Percentiles rank a stretch among this genome's conserved stretches.
These are phyloP conservation scores for Chlamydomonas sphaeroides DNA, from an alignment of 139 green algal genomes.

Conservation along the genomic window DNA sequence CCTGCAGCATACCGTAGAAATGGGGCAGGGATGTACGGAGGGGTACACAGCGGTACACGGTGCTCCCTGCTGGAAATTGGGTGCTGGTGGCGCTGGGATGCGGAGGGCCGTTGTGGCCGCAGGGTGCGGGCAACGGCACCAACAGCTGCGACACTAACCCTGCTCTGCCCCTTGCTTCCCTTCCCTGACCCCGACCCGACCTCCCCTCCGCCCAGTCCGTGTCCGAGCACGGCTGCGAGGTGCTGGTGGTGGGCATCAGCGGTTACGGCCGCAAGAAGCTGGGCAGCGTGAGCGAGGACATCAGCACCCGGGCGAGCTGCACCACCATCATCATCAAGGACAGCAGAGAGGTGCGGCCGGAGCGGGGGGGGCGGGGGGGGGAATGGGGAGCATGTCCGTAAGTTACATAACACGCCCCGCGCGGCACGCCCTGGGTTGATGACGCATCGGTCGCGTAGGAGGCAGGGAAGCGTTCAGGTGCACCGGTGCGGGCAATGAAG, in stretches of 20 bases:
- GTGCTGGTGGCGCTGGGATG: too few relatives aligned
- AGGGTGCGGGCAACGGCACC: too few relatives aligned
- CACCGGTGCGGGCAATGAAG: too few relatives aligned
- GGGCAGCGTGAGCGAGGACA: constrained; percentile 59
- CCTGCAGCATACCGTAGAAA: too few relatives aligned
- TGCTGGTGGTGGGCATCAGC: constrained; percentile 56
- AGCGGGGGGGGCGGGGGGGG: not conserved
- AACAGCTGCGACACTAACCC: constrained; percentile 27
- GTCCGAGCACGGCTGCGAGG: constrained; percentile 28
- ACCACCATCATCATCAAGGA: constrained; percentile 52
- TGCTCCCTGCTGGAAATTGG: too few relatives aligned
- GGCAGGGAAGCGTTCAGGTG: not conserved
- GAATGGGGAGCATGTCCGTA: not conserved
- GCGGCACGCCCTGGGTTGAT: not conserved
- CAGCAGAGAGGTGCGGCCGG: too few relatives aligned
- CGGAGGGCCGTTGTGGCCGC: too few relatives aligned
- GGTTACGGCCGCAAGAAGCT: constrained; percentile 61
- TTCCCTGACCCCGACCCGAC: too few relatives aligned
- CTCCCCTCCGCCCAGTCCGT: constrained; percentile 19
- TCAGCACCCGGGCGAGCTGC: constrained; percentile 50
- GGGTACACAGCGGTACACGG: too few relatives aligned
- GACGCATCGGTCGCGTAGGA: not conserved
- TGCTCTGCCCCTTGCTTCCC: too few relatives aligned
- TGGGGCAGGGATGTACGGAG: too few relatives aligned
- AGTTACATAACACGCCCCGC: accelerated